These are phyloP conservation scores for Aureobasidium sp. DNA, from an alignment of 2,329 filamentous ascomycete genomes.

Conservation along the genomic window DNA sequence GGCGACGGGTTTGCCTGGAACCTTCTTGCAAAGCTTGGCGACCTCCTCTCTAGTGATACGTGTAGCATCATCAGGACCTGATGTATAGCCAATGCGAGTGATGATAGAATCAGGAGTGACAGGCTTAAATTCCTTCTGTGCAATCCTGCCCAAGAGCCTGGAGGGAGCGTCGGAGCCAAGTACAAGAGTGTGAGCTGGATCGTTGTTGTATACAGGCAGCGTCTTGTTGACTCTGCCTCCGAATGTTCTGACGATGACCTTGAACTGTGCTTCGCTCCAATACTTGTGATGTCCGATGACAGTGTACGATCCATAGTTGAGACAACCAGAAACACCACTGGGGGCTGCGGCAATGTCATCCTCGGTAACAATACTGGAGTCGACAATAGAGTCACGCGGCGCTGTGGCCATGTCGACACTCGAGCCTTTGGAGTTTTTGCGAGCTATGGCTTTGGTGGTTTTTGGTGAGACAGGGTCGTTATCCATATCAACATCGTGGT, in stretches of 20 bases:
- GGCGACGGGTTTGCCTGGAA: not conserved
- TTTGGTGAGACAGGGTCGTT: not conserved
- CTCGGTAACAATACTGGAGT: not conserved
- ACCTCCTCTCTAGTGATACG: not conserved
- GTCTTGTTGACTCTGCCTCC: constrained; percentile 15
- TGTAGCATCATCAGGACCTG: not conserved
- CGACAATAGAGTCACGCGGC: not conserved
- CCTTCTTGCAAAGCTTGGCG: not conserved
- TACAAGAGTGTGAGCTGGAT: constrained; percentile 12
- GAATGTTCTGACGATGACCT: constrained; percentile 14
- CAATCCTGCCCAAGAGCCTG: not conserved
- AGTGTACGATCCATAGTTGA: constrained; percentile 9
- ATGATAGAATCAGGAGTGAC: not conserved
- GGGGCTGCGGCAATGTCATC: constrained; percentile 10
- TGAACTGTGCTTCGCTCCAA: constrained; percentile 12
- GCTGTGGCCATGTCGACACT: not conserved
- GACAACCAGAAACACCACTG: constrained; percentile 1
- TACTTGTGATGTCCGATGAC: constrained; percentile 16
- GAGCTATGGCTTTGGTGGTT: not conserved
- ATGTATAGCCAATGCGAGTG: not conserved
- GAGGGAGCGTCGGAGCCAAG: constrained; percentile 12
- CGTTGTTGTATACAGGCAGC: not conserved
- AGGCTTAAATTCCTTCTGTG: not conserved
- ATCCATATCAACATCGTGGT: not conserved
- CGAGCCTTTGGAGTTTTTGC: not conserved